Conservation (phyloP, 176 grass and related monocot species). For the Carex myosuroides region DNA sequence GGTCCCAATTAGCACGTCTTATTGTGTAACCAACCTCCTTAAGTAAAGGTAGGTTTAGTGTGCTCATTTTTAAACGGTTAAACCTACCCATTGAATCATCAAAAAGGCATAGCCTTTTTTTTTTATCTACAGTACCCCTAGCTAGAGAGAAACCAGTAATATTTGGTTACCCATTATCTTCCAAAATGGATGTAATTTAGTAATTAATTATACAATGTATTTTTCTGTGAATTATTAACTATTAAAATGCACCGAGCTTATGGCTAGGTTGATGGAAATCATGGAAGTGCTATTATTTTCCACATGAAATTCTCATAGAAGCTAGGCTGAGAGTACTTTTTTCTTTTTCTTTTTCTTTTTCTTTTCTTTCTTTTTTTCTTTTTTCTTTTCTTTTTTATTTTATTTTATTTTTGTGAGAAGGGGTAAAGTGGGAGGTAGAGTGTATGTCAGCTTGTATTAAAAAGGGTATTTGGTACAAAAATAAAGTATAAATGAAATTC, state of each 20-base stretch:
- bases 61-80: conserved; percentile 20
- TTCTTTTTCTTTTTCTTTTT: too few relatives aligned
- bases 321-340: not conserved
- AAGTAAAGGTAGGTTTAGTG: conserved; percentile 18
- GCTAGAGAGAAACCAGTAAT: not conserved
- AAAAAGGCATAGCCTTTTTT: conserved; percentile 7
- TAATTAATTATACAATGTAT: not conserved
- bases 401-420: too few relatives aligned
- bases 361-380: too few relatives aligned
- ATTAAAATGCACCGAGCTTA: not conserved
- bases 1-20: conserved; percentile 8
- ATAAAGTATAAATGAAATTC: not conserved
- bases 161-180: not conserved
- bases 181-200: not conserved
- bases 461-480: too few relatives aligned
- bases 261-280: not conserved
- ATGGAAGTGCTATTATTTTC: not conserved
- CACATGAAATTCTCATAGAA: not conserved
- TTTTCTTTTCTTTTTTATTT: too few relatives aligned
- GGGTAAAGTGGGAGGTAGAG: too few relatives aligned
- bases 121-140: not conserved
- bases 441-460: too few relatives aligned
- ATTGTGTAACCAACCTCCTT: not conserved
- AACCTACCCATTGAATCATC: conserved; percentile 16
- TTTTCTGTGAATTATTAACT: not conserved